A percentile compares a stretch with the other conserved stretches of the same genome.
phyloP scores from a whole-genome alignment of 345 rosid genomes.

The Triadica sebifera region DNA sequence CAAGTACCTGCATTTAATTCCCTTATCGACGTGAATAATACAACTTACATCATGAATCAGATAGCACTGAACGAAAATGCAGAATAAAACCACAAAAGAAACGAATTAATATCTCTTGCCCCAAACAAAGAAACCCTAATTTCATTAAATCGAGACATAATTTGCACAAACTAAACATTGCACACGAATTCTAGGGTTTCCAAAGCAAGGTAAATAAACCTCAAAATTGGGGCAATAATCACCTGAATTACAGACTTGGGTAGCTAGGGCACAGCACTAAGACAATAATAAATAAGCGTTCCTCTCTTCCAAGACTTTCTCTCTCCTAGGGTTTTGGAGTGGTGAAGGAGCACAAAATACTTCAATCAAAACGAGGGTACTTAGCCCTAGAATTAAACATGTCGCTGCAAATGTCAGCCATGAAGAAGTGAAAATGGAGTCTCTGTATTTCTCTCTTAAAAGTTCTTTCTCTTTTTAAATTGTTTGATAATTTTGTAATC shows the following conservation, averaged over 20 bases:
- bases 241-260: conserved; percentile 23
- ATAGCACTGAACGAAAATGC: conserved; percentile 13
- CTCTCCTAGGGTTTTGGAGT: conserved; percentile 24
- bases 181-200: conserved; percentile 24
- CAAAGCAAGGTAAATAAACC: neutral
- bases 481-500: neutral
- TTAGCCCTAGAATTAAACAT: conserved; percentile 13
- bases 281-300: conserved; percentile 1
- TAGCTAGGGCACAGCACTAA: conserved; percentile 15
- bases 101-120: conserved; percentile 12
- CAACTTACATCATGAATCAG: neutral
- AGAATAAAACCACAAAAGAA: neutral
- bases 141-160: neutral
- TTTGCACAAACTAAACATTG: conserved; percentile 12
- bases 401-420: conserved; percentile 18
- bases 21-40: neutral
- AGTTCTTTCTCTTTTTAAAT: conserved; percentile 3
- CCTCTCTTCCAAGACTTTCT: conserved; percentile 14
- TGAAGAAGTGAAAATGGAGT: conserved; percentile 9
- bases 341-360: neutral
- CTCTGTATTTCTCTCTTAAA: conserved; percentile 4
- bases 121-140: conserved; percentile 18
- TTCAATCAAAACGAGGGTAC: neutral
- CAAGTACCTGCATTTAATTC: conserved; percentile 3
- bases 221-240: conserved; percentile 7